Conservation (phyloP, 805 yeast species). For the Debaryomyces tyrocola region DNA sequence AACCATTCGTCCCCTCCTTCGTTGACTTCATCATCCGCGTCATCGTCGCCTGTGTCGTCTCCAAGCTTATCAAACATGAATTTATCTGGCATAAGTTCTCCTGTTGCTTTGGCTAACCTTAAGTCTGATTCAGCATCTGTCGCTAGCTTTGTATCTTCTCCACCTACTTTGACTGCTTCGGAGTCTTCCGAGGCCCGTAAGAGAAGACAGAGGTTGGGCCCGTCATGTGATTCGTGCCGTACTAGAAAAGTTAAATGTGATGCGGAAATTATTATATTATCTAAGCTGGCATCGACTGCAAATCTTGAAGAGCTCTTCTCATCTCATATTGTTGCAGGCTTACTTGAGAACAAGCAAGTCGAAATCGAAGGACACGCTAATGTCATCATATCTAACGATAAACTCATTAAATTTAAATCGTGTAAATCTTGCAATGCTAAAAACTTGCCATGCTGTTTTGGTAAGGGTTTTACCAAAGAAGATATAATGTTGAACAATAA, state of each 20-base stretch:
- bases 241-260: conserved; percentile 71
- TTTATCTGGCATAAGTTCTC: neutral
- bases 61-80: conserved; percentile 4
- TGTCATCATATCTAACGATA: conserved; percentile 22
- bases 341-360: conserved; percentile 3
- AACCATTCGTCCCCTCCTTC: neutral
- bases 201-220: conserved; percentile 68
- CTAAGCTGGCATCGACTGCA: conserved; percentile 7
- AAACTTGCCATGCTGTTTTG: conserved; percentile 50
- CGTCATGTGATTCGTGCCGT: conserved; percentile 73
- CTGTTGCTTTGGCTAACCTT: too few relatives aligned
- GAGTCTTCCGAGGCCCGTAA: conserved; percentile 13
- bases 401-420: conserved; percentile 49
- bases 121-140: neutral
- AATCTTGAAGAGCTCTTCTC: conserved; percentile 3
- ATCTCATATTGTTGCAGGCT: conserved; percentile 4
- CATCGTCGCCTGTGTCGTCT: conserved; percentile 9
- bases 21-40: conserved; percentile 3
- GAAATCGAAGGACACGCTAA: conserved; percentile 6
- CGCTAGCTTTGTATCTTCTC: neutral
- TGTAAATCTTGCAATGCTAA: conserved; percentile 57
- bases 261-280: conserved; percentile 54
- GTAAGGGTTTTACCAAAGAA: conserved; percentile 66
- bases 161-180: neutral
- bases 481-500: conserved; percentile 47